These are phyloP conservation scores for Parasarocladium wereldwijsianum DNA, from an alignment of 2,329 filamentous ascomycete species.

Conservation along the genomic window DNA sequence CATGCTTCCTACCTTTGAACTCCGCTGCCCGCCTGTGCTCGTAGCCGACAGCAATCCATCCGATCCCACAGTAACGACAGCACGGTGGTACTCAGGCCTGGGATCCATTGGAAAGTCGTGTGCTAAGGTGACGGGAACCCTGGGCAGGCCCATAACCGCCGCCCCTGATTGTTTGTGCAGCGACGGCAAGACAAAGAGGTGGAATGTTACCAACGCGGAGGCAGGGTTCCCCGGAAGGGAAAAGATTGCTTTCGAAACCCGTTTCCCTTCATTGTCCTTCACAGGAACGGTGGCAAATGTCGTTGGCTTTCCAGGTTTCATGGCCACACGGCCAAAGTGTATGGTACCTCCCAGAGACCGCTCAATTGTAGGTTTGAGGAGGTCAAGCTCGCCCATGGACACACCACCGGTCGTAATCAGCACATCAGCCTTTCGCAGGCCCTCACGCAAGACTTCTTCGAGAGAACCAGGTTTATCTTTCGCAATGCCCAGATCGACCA, in stretches of 20 bases:
- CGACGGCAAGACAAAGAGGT: conserved; percentile 83
- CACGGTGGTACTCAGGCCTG: conserved; percentile 88
- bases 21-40: conserved; percentile 83
- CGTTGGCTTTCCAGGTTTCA: conserved; percentile 97
- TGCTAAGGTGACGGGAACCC: conserved; percentile 53
- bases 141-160: conserved; percentile 52
- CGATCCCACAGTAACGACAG: conserved; percentile 46
- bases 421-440: conserved; percentile 60
- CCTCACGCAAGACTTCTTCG: conserved; percentile 62
- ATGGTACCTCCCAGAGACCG: conserved; percentile 79
- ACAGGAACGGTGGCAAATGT: conserved; percentile 83
- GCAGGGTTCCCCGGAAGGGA: conserved; percentile 89
- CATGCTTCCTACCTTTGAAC: conserved; percentile 77
- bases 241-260: conserved; percentile 61
- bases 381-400: conserved; percentile 93
- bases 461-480: conserved; percentile 58
- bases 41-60: conserved; percentile 58
- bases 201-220: conserved; percentile 81
- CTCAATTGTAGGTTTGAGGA: conserved; percentile 93
- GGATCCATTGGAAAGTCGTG: conserved; percentile 63
- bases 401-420: conserved; percentile 89
- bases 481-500: conserved; percentile 75
- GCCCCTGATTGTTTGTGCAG: conserved; percentile 66
- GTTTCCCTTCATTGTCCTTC: conserved; percentile 42
- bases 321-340: conserved; percentile 87